Base-by-base conservation (phyloP, 129 eudicot species). In the Pulicaria dysenterica region DNA sequence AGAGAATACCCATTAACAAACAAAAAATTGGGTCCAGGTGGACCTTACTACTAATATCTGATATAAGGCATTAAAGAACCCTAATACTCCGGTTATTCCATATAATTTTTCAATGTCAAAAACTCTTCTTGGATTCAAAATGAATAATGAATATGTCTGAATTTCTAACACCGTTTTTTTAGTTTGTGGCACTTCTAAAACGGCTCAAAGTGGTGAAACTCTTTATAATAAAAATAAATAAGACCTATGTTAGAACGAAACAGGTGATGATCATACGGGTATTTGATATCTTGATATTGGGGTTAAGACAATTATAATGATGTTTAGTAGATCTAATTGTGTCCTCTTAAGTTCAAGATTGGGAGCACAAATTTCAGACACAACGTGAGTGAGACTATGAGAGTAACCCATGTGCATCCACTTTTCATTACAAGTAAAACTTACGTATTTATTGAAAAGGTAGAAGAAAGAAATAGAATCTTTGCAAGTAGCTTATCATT, bases 111-210 rank as follows among this genome's bases (percentile, higher is more conserved):
- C 67, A 40, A 40, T 40, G 48, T 61, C 47, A 61, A 39, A 14
- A 1, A 24, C 31, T 24, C 31, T 40, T 61, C 5, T 40, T 39
- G 34, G 40, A 39, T 61, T 61, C 46, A 61, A 6, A 31, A 12
- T 7, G 11, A 15, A 39, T n/a, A 38, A 61, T 61, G 48, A n/a
- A 60, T n/a, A 37, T 39, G 46, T 60, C 46, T 38, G 39, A 7
- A 39, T 7, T 61, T 56, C 64, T 7, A 40, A 7, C 47, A 61
- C 67, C 13, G 12, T 61, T 24, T 61, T n/a, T 61, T 61, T 40
- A 61, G 48, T 61, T 14, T 61, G 34, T 61, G 48, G 67, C 40
- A 47, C 67, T 61, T 40, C 48, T 38, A 61, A 39, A 56, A 61
- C 5, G 16, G 48, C 37, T 59, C 7, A 40, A 40, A 40, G 8